Percentiles rank a stretch among this genome's conserved stretches.
These are phyloP conservation scores for Citrullus mucosospermus DNA, from an alignment of 306 rosid species.

Conservation along the genomic window DNA sequence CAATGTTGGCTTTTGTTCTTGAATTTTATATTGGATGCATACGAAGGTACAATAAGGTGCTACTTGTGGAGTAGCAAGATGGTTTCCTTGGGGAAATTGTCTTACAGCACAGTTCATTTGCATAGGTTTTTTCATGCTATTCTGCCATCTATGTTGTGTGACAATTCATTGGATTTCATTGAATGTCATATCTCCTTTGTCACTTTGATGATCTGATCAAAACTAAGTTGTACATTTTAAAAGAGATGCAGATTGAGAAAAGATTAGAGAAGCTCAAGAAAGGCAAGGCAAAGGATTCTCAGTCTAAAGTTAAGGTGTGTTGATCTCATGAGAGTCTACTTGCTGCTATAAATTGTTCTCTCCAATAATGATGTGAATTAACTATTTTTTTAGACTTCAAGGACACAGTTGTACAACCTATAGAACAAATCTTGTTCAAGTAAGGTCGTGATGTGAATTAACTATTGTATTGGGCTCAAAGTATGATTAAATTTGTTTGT, in stretches of 20 bases:
- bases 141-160: neutral
- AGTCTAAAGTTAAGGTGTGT: constrained; percentile 63
- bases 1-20: neutral
- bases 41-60: neutral
- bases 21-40: neutral
- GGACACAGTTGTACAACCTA: too few relatives aligned
- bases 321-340: neutral
- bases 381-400: too few relatives aligned
- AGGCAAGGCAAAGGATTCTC: constrained; percentile 76
- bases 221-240: constrained; percentile 32
- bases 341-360: neutral
- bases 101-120: neutral
- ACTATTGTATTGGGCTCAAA: neutral
- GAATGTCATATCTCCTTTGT: neutral
- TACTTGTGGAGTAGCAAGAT: neutral
- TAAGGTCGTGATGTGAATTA: neutral
- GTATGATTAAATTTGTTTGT: neutral
- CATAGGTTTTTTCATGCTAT: neutral
- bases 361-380: neutral
- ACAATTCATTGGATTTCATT: neutral
- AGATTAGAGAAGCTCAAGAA: constrained; percentile 88
- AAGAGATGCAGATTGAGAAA: constrained; percentile 92
- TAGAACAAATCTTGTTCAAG: too few relatives aligned
- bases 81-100: neutral
- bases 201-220: neutral